Percentiles rank a stretch among this genome's conserved stretches.
These are phyloP conservation scores for Xanthoconium purpureum DNA, from an alignment of 768 basidiomycete genomes.

Conservation along the genomic window DNA sequence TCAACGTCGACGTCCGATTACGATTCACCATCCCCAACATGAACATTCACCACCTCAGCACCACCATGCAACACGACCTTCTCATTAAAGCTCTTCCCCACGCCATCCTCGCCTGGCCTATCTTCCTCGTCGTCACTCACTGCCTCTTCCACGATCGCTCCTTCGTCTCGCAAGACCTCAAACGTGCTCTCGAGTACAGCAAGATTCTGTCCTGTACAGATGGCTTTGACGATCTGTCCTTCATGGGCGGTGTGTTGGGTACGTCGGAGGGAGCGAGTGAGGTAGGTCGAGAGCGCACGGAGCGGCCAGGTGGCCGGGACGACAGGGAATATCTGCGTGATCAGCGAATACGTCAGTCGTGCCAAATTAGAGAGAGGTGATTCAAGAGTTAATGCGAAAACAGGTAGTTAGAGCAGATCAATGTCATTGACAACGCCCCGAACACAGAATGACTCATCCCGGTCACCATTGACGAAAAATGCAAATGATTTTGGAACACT, in stretches of 20 bases:
- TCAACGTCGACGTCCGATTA: constrained; percentile 1
- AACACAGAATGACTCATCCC: neutral
- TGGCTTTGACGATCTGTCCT: constrained; percentile 71
- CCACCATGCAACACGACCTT: constrained; percentile 36
- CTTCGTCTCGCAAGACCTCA: constrained; percentile 56
- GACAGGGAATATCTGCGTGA: constrained; percentile 54
- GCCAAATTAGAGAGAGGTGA: neutral
- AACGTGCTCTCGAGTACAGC: constrained; percentile 63
- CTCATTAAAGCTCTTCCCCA: constrained; percentile 39
- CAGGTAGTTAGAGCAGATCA: neutral
- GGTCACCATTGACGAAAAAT: neutral
- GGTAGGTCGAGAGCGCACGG: constrained; percentile 67
- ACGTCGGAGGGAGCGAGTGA: constrained; percentile 74
- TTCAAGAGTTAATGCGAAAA: neutral
- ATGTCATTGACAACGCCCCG: neutral
- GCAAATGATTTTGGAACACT: constrained; percentile 25
- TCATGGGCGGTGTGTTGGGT: constrained; percentile 69
- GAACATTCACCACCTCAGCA: constrained; percentile 19
- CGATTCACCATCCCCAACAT: constrained; percentile 7
- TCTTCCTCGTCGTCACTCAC: constrained; percentile 41
- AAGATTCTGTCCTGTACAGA: constrained; percentile 78
- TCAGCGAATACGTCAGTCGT: neutral
- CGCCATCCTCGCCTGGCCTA: constrained; percentile 11
- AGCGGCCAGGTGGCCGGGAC: constrained; percentile 80
- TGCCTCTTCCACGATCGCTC: constrained; percentile 65